Evolutionary conservation across 345 rosid genomes (phyloP), one percentile per base, ranked within the genome.

Genomic region (Hypericum perforatum): DNA sequence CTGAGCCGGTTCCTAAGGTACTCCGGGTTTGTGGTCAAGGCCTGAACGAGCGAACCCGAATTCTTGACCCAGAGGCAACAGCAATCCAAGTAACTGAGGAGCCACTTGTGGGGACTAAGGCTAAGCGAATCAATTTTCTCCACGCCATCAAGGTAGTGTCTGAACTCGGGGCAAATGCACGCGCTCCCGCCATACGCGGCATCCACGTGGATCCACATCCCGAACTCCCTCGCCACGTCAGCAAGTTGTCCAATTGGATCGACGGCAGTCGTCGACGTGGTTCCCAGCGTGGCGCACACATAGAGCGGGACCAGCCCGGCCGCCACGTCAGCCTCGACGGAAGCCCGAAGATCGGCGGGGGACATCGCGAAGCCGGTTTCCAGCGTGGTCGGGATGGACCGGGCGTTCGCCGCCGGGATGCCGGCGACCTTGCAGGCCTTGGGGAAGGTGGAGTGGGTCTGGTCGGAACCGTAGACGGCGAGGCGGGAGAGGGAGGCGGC

Each of bases 81-180:
- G 11, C 48, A 44, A 1, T 44, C 48, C 48, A 44, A 6, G 48
- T 44, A 10, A 6, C 14, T 44, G 11, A 44, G 13, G 48, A 44
- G 14, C 48, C 48, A 44, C 14, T 44, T 44, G 48, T 44, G 48
- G 11, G 48, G n/a, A 9, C 14, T 44, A 5, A 44, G 11, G 13
- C 48, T 44, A 44, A 44, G 11, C 14, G 48, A 44, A 15, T 44
- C 12, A 6, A n/a, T 15, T 6, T 10, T 7, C 13, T 44, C 48
- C 48, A 44, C 48, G 7, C 48, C 48, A 11, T 44, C 48, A 6
- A 44, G 13, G 48, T 44, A 44, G 13, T 44, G 48, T 7, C 48
- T 44, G 48, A 7, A 44, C 5, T 44, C 48, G 13, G 48, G 48
- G 48, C 48, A 44, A 9, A 44, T 44, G 48, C 48, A 44, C 7